Evolutionary conservation across 2,329 filamentous ascomycete genomes (phyloP).

Genomic region (Hypoxylon sp.): DNA sequence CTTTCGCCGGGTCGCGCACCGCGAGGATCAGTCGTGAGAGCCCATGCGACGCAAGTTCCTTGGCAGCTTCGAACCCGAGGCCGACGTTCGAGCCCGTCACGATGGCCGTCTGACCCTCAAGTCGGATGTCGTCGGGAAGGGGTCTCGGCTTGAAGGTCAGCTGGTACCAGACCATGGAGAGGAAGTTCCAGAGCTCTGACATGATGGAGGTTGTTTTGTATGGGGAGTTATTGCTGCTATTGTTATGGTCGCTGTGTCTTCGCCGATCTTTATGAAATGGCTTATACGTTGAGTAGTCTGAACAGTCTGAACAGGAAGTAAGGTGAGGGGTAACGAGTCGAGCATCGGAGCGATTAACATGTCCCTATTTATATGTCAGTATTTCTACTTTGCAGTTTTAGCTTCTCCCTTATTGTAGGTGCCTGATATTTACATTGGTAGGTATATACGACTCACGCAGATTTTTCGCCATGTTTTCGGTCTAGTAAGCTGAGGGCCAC

Average conservation of each 20-base stretch:
- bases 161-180: conserved; percentile 30
- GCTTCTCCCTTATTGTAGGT: background rate
- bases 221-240: background rate
- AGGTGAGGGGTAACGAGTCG: background rate
- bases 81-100: conserved; percentile 39
- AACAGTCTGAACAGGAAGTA: too few relatives aligned
- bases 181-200: conserved; percentile 16
- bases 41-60: conserved; percentile 38
- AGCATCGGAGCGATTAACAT: background rate
- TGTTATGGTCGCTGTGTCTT: background rate
- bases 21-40: conserved; percentile 37
- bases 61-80: conserved; percentile 39
- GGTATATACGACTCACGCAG: background rate
- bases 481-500: background rate
- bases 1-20: conserved; percentile 31
- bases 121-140: conserved; percentile 22
- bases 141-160: conserved; percentile 37
- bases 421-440: too few relatives aligned
- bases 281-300: background rate
- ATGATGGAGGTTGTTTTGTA: conserved; percentile 2
- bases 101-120: conserved; percentile 36
- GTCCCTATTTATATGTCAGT: background rate
- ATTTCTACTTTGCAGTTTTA: too few relatives aligned
- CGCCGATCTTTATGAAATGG: background rate
- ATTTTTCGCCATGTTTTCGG: background rate